Percentiles rank a stretch among this genome's conserved stretches.
Evolutionary conservation across 305 asterid genomes (phyloP).

Genomic region (Plantago lanceolata): DNA sequence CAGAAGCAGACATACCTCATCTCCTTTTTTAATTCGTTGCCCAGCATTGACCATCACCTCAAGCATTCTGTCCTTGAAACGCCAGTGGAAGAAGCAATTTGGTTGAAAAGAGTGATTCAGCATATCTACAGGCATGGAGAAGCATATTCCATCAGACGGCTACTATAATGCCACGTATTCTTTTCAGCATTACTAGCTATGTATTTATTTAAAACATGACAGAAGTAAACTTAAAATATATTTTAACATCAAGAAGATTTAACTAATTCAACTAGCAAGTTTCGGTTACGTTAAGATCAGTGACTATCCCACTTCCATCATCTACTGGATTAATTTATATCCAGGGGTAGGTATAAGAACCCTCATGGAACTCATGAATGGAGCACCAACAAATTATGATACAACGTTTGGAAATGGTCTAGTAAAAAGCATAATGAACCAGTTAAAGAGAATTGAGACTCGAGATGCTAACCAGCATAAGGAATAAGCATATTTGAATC

Average conservation of each 20-base stretch:
- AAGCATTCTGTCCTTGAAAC: constrained; percentile 96
- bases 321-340: constrained; percentile 4
- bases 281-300: not conserved
- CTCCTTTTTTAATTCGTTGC: constrained; percentile 74
- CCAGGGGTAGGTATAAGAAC: constrained; percentile 7
- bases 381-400: constrained; percentile 5
- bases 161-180: constrained; percentile 16
- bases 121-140: constrained; percentile 63
- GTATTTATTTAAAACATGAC: constrained; percentile 1
- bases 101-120: constrained; percentile 91
- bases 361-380: constrained; percentile 12
- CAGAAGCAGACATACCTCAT: constrained; percentile 57
- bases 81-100: constrained; percentile 97
- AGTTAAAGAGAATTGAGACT: not conserved
- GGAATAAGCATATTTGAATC: constrained; percentile 86
- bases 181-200: constrained; percentile 20
- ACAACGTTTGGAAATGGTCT: not conserved
- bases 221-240: not conserved
- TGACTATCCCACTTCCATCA: no score
- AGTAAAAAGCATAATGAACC: not conserved
- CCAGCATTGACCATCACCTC: constrained; percentile 99
- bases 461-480: constrained; percentile 78
- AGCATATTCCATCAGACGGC: constrained; percentile 22
- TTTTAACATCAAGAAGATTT: constrained; percentile 13
- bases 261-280: constrained; percentile 17